Base-by-base conservation (phyloP, 331 rosid species). In the Stylosanthes scabra region DNA sequence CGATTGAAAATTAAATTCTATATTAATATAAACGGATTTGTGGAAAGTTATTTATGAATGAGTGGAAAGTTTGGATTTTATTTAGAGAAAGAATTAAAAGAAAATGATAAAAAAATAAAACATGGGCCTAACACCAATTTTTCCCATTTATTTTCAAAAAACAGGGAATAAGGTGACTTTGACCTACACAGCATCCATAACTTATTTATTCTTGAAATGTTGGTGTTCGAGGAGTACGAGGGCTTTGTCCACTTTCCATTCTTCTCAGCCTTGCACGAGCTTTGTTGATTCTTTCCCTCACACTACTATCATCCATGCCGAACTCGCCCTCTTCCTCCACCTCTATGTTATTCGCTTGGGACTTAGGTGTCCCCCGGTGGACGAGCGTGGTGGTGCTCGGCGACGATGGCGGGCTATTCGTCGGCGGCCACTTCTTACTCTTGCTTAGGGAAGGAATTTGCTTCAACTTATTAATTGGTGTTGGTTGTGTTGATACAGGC, bases 251-350 rank as follows among this genome's bases (percentile, higher is more conserved):
- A 14, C 86, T 20, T 46, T 80, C 90, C 45, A 80, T 73, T 37
- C 80, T 78, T 69, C 92, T 80, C 25, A 78, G 83, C 47, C 92
- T 82, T 12, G 86, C 79, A 11, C 87, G 90, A 25, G 80, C 81
- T 49, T 58, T 68, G 71, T 29, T 71, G 52, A 77, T 80, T 39
- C 68, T 55, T 25, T 74, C 79, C 16, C 31, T 79, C 8, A 63
- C 49, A 16, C 73, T 80, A 27, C 9, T 60, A 39, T 72, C 81
- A 8, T 63, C 59, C 1, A 13, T 55, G 3, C 13, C 6, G 2
- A 61, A 41, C 3, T 69, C 71, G 14, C 28, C 72, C 2, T 76
- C 88, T 8, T 29, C 66, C 5, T 59, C 70, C 9, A 25, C 47
- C 41, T 74, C 65, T 13, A 16, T 42, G 46, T 9, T 42, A 9